Percentiles rank a stretch among this genome's conserved stretches.
Evolutionary conservation across 305 asterid genomes (phyloP).

Genomic region (Solanum hybrid): DNA sequence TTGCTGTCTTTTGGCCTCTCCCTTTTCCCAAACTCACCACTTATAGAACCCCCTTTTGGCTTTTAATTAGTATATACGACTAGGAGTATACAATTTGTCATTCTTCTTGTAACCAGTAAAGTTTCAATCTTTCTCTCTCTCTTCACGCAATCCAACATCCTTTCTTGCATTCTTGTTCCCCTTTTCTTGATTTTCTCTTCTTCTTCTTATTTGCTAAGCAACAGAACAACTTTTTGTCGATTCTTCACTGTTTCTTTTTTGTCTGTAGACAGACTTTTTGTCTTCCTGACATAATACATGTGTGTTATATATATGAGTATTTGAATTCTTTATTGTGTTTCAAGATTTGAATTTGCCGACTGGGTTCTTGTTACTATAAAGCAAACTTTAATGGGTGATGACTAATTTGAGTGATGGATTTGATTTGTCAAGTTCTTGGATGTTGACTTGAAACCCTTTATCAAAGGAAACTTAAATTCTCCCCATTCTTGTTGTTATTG

Average conservation of each 20-base stretch:
- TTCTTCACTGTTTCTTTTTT: neutral
- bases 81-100: neutral
- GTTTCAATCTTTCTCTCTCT: neutral
- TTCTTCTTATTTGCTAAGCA: neutral
- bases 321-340: neutral
- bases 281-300: neutral
- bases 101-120: neutral
- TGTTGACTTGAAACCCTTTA: slow-evolving; percentile 22
- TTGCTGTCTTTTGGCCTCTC: slow-evolving; percentile 6
- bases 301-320: neutral
- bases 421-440: slow-evolving; percentile 13
- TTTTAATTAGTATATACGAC: neutral
- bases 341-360: neutral
- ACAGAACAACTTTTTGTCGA: neutral
- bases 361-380: slow-evolving; percentile 4
- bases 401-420: slow-evolving; percentile 5
- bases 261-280: neutral
- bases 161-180: neutral
- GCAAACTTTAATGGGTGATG: slow-evolving; percentile 13
- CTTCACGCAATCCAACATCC: slow-evolving; percentile 4
- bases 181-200: neutral
- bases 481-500: slow-evolving; percentile 13
- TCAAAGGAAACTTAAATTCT: slow-evolving; percentile 3
- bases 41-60: neutral
- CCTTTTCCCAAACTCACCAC: slow-evolving; percentile 1